Conservation (phyloP, 2,329 filamentous ascomycete species). For the Botryotinia narcissicola region DNA sequence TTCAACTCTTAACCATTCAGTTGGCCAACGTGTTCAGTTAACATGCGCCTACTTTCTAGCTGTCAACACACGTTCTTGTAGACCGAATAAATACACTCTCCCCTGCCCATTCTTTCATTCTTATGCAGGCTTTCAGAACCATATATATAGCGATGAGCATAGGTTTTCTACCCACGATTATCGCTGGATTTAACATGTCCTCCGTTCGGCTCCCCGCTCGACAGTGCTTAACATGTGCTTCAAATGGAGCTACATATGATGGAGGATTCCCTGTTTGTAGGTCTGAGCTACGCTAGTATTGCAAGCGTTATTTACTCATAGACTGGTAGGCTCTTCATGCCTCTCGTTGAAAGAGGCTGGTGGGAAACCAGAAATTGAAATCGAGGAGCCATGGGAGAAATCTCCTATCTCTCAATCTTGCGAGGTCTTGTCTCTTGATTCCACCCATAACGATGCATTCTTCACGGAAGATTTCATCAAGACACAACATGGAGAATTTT, state of each 20-base stretch:
- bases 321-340: background rate
- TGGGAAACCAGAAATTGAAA: background rate
- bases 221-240: background rate
- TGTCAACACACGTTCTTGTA: background rate
- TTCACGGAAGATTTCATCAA: conserved; percentile 15
- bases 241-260: conserved; percentile 5
- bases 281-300: conserved; percentile 2
- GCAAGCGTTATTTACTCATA: background rate
- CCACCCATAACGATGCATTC: background rate
- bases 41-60: background rate
- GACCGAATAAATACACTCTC: background rate
- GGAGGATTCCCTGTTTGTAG: conserved; percentile 7
- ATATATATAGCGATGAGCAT: background rate
- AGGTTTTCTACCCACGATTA: too few species aligned
- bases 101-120: background rate
- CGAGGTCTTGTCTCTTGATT: background rate
- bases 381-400: conserved; percentile 13
- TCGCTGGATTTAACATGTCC: background rate
- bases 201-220: conserved; percentile 3
- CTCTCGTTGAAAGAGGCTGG: background rate
- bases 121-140: background rate
- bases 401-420: background rate
- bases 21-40: background rate
- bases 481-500: conserved; percentile 7
- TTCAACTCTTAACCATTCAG: too few species aligned